Conservation (phyloP, 169 alveolate species). For the Neospora caninum region DNA sequence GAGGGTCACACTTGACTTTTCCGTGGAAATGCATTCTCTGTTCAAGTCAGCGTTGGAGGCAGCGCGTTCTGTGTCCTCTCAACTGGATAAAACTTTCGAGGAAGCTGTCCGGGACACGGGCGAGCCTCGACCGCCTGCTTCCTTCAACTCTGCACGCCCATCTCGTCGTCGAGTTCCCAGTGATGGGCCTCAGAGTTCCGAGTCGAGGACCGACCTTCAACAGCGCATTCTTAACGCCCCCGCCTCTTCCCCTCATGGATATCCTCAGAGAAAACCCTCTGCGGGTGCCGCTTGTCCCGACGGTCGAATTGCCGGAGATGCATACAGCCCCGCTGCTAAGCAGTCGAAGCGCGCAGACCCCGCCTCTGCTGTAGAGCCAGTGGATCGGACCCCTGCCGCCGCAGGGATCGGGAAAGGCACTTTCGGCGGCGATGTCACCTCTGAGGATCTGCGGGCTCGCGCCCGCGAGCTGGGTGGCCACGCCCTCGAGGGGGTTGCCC, state of each 20-base stretch:
- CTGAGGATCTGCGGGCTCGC: constrained; percentile 21
- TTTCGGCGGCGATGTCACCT: background rate
- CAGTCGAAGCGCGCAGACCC: too few relatives aligned
- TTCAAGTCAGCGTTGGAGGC: constrained; percentile 23
- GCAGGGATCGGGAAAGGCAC: background rate
- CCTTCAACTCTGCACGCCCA: background rate
- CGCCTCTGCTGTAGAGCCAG: too few relatives aligned
- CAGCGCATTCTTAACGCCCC: too few relatives aligned
- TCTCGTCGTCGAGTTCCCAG: background rate
- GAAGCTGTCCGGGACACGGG: background rate
- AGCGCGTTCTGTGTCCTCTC: constrained; percentile 25
- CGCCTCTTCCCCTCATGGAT: too few relatives aligned
- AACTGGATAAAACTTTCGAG: constrained; percentile 26
- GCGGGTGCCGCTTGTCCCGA: too few relatives aligned
- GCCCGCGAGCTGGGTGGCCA: constrained; percentile 14
- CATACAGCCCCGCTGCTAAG: too few relatives aligned
- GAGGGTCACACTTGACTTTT: background rate
- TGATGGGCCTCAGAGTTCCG: background rate
- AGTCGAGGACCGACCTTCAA: too few relatives aligned
- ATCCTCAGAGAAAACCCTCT: too few relatives aligned
- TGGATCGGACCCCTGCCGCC: too few relatives aligned
- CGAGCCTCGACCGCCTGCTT: background rate
- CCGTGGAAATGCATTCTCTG: background rate
- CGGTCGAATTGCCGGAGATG: too few relatives aligned
- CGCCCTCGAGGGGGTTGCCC: constrained; percentile 2